phyloP scores from a whole-genome alignment of 2,329 filamentous ascomycete genomes.

The Aspergillus calidoustus region DNA sequence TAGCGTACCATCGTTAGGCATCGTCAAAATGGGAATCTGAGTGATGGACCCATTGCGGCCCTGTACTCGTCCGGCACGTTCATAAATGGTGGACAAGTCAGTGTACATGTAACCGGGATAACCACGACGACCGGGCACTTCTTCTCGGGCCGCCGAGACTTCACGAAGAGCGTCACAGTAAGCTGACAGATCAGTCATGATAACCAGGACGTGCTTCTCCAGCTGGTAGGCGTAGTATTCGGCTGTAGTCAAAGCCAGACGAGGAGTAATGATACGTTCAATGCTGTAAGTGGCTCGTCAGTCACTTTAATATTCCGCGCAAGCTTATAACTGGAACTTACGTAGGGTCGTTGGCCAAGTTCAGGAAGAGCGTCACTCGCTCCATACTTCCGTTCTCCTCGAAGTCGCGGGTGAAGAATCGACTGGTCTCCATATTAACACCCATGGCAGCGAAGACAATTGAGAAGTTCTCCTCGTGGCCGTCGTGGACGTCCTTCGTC shows the following conservation, averaged over 20 bases:
- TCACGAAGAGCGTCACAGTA: constrained; percentile 99
- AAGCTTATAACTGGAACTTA: constrained; percentile 53
- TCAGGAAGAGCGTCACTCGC: constrained; percentile 95
- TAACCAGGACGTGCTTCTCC: constrained; percentile 99
- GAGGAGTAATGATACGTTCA: constrained; percentile 99
- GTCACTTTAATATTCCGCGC: neutral
- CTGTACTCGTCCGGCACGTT: constrained; percentile 95
- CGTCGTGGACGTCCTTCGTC: constrained; percentile 94
- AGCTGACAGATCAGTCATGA: constrained; percentile 94
- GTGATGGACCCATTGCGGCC: constrained; percentile 98
- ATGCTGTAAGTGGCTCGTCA: constrained; percentile 63
- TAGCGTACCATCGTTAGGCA: constrained; percentile 87
- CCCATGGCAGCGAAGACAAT: constrained; percentile 99
- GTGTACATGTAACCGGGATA: constrained; percentile 99
- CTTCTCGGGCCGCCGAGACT: constrained; percentile 95
- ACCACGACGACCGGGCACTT: constrained; percentile 98
- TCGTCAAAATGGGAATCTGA: constrained; percentile 97
- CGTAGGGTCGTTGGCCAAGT: constrained; percentile 99
- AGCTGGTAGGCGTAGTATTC: constrained; percentile 99
- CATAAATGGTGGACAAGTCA: constrained; percentile 99
- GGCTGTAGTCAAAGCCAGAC: constrained; percentile 95
- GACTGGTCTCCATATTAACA: constrained; percentile 98
- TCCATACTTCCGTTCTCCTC: constrained; percentile 99
- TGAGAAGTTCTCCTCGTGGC: constrained; percentile 98
- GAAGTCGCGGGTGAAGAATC: constrained; percentile 98